Evolutionary conservation across 495 filamentous ascomycete species (phyloP).

Genomic region (Penicillium manginii): DNA sequence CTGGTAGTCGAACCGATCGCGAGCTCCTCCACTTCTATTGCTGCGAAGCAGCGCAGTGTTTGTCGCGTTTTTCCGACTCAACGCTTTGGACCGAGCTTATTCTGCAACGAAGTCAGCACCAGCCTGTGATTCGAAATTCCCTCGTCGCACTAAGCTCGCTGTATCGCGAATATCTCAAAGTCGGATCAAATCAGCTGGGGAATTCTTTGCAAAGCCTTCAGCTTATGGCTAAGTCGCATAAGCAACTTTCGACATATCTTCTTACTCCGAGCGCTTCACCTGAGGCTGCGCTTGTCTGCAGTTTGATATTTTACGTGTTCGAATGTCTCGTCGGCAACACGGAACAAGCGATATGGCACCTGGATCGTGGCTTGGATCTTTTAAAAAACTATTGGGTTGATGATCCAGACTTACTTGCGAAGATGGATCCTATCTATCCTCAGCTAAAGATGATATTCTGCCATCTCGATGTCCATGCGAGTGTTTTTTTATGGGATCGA

Average conservation of each 20-base stretch:
- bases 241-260: constrained; percentile 25
- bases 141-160: constrained; percentile 41
- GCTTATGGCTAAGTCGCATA: constrained; percentile 27
- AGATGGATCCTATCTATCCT: constrained; percentile 1
- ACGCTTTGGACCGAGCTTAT: constrained; percentile 46
- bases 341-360: constrained; percentile 30
- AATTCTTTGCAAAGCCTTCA: constrained; percentile 12
- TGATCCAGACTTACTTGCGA: not conserved
- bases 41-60: constrained; percentile 28
- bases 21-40: constrained; percentile 44
- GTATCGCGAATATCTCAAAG: constrained; percentile 6
- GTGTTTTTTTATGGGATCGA: constrained; percentile 24
- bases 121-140: constrained; percentile 46
- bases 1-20: constrained; percentile 37
- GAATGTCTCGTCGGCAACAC: constrained; percentile 32
- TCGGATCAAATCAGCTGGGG: not conserved
- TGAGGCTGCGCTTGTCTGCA: constrained; percentile 35
- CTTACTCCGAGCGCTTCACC: constrained; percentile 17
- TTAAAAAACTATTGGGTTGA: constrained; percentile 19
- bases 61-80: constrained; percentile 45
- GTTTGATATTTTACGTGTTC: constrained; percentile 36
- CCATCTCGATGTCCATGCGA: constrained; percentile 35
- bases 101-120: constrained; percentile 38
- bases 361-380: constrained; percentile 28
- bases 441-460: constrained; percentile 20